These are phyloP conservation scores for Leptodermis oblonga DNA, from an alignment of 257 asterid species.

Conservation along the genomic window DNA sequence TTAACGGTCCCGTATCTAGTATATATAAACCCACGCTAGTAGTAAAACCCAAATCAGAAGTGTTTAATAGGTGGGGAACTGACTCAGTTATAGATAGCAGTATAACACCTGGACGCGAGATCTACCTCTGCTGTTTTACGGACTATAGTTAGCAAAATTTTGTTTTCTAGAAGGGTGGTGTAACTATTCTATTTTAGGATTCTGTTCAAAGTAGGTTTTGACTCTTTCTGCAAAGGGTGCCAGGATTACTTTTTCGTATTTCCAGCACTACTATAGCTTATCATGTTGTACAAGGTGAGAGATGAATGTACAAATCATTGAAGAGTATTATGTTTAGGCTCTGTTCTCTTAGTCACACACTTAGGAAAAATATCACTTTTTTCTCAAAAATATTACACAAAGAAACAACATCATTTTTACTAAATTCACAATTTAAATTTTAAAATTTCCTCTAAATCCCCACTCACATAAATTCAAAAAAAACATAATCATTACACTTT, in stretches of 20 bases:
- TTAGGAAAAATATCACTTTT: too few species aligned
- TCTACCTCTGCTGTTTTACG: background rate
- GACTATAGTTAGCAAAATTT: background rate
- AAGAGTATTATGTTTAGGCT: background rate
- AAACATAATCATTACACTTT: too few species aligned
- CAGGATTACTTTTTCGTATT: background rate
- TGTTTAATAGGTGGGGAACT: background rate
- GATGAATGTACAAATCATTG: constrained; percentile 1
- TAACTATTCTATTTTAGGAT: background rate
- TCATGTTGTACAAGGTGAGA: background rate
- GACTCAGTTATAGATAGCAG: background rate
- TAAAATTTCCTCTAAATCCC: too few species aligned
- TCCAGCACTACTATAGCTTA: background rate
- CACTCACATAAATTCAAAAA: too few species aligned
- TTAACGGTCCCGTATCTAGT: background rate
- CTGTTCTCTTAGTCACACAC: too few species aligned
- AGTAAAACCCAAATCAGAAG: background rate
- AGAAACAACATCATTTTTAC: too few species aligned
- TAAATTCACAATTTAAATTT: too few species aligned
- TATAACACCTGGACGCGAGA: background rate
- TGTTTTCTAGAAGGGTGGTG: background rate
- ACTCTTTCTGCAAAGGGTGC: background rate
- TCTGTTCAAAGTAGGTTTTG: background rate
- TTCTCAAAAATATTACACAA: too few species aligned
- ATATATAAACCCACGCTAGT: too few species aligned